Conservation (phyloP, 306 rosid species). For the Notholithocarpus densiflorus region DNA sequence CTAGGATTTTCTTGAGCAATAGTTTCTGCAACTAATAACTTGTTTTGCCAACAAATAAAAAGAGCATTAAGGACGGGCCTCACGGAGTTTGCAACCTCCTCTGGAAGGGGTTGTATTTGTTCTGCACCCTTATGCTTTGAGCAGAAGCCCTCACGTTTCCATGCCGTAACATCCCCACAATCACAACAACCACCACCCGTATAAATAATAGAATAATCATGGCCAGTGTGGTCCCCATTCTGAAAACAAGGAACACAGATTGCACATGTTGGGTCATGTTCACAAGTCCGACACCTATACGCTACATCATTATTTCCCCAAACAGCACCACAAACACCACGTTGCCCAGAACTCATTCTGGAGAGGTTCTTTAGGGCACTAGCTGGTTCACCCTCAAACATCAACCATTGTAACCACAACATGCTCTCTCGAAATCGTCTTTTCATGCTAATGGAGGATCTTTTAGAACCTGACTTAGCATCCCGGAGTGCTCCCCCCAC, state of each 20-base stretch:
- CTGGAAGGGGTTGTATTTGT: conserved; percentile 75
- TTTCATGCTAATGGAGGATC: conserved; percentile 28
- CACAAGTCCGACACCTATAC: conserved; percentile 86
- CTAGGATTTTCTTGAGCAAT: conserved; percentile 36
- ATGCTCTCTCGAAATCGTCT: conserved; percentile 53
- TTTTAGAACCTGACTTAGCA: conserved; percentile 36
- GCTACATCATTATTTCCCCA: conserved; percentile 89
- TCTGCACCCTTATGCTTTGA: conserved; percentile 86
- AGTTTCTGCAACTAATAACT: conserved; percentile 43
- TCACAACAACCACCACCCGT: conserved; percentile 96
- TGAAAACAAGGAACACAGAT: conserved; percentile 96
- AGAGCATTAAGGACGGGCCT: conserved; percentile 73
- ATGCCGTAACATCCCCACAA: conserved; percentile 96
- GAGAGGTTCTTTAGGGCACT: conserved; percentile 48
- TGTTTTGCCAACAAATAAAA: conserved; percentile 61
- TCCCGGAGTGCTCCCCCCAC: conserved; percentile 42
- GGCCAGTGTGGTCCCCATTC: conserved; percentile 78
- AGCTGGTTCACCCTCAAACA: conserved; percentile 81
- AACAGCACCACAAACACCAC: conserved; percentile 93
- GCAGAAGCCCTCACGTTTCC: conserved; percentile 98
- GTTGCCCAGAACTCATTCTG: conserved; percentile 61
- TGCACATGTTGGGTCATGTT: conserved; percentile 89
- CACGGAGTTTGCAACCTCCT: conserved; percentile 48
- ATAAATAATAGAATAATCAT: conserved; percentile 77
- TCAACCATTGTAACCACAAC: conserved; percentile 91